phyloP scores from a whole-genome alignment of 2,329 filamentous ascomycete species.

The Pleurostoma richardsiae region DNA sequence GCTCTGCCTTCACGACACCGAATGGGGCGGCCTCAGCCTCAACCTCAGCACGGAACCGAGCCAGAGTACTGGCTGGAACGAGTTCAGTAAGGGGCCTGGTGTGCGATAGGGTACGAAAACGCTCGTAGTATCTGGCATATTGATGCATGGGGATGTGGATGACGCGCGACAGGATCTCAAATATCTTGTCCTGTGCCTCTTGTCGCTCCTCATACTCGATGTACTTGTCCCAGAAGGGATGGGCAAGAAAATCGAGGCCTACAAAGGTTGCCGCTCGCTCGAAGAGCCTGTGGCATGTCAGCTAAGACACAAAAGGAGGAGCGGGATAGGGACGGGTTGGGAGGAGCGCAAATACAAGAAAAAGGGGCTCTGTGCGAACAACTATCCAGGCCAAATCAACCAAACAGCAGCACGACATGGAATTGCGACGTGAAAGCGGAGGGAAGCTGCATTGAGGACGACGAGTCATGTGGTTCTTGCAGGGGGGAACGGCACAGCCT shows the following conservation, averaged over 20 bases:
- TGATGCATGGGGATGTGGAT: constrained; percentile 93
- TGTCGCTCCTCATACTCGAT: constrained; percentile 93
- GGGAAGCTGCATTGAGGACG: constrained; percentile 28
- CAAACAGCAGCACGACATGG: constrained; percentile 35
- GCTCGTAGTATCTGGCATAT: constrained; percentile 91
- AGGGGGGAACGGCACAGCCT: constrained; percentile 49
- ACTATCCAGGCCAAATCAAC: constrained; percentile 41
- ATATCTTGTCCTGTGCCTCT: constrained; percentile 79
- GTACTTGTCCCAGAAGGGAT: constrained; percentile 99
- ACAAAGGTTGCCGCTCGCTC: constrained; percentile 82
- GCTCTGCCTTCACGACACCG: constrained; percentile 52
- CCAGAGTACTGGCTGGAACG: constrained; percentile 61
- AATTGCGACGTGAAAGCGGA: constrained; percentile 35
- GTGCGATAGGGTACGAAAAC: constrained; percentile 74
- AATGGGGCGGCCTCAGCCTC: constrained; percentile 56
- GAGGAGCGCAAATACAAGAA: constrained; percentile 59
- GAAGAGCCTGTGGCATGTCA: constrained; percentile 67
- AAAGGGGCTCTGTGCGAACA: constrained; percentile 46
- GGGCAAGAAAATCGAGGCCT: constrained; percentile 87
- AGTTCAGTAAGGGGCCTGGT: constrained; percentile 69
- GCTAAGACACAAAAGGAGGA: constrained; percentile 8
- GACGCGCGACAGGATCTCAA: constrained; percentile 74
- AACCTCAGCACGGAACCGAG: constrained; percentile 66
- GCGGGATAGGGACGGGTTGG: constrained; percentile 20
- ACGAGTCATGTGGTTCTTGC: constrained; percentile 17